Evolutionary conservation across 371 early-diverging fungal species (phyloP).

Genomic region (Fennellomyces sp.): DNA sequence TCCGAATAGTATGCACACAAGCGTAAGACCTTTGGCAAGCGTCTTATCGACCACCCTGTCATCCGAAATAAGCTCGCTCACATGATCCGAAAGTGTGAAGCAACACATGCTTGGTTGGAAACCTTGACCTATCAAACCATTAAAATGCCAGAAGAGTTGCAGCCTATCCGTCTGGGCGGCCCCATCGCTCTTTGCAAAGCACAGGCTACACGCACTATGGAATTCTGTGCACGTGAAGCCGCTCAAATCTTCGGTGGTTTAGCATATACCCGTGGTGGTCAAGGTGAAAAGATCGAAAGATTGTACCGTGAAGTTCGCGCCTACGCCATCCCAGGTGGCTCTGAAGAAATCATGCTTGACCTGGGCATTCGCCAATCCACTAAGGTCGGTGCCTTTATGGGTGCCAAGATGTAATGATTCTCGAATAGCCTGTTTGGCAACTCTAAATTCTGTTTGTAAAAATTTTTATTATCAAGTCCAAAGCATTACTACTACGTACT

Average conservation of each 20-base stretch:
- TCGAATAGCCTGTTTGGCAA: no score
- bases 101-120: constrained; percentile 88
- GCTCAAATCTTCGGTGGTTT: constrained; percentile 92
- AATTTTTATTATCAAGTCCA: no score
- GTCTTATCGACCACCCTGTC: constrained; percentile 76
- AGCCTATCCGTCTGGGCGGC: constrained; percentile 78
- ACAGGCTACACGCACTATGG: constrained; percentile 83
- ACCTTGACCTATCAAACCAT: constrained; percentile 65
- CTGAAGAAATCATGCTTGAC: constrained; percentile 72
- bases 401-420: background rate
- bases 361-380: constrained; percentile 54
- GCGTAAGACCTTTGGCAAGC: constrained; percentile 85
- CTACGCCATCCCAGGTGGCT: constrained; percentile 77
- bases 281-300: constrained; percentile 87
- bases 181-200: constrained; percentile 89
- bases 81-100: constrained; percentile 86
- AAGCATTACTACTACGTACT: no score
- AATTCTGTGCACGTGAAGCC: constrained; percentile 88
- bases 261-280: constrained; percentile 77
- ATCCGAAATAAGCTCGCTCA: constrained; percentile 69
- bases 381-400: background rate
- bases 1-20: constrained; percentile 71
- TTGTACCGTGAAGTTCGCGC: constrained; percentile 87
- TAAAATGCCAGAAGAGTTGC: constrained; percentile 66
- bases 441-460: no score